Base-by-base conservation (phyloP, 2,329 filamentous ascomycete species). In the Sordariomycetes sp. region DNA sequence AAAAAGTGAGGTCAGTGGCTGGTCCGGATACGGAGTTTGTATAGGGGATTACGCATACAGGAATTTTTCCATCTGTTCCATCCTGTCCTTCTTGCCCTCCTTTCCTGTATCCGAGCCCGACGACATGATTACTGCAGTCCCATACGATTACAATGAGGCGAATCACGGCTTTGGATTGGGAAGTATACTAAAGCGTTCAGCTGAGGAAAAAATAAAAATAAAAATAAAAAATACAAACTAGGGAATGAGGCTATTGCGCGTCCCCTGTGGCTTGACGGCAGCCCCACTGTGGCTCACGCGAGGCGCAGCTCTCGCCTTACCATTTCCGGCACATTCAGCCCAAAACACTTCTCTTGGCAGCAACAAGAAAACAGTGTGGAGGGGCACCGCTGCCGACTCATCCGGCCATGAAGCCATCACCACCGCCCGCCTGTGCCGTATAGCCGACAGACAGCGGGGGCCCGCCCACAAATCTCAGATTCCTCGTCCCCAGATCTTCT, bases 41-140 rank as follows among this genome's bases (percentile, higher is more conserved):
- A n/a, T 17, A 2, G 48, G 62, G 61, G 62, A 53, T 59, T 62
- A 59, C 66, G 59, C 66, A 59, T 67, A 70, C 68, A 70, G 58
- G 56, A 69, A 70, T 22, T 65, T 63, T 54, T 60, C 64, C 50
- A 69, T 61, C 62, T 65, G 62, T 54, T 60, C 64, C 50, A 69
- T 61, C 62, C 64, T 68, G 55, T 68, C 67, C 59, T 67, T 63
- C 61, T 66, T 66, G 7, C 64, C 61, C 61, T 53, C 58, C 42
- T 64, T 62, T 32, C 63, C 60, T 36, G 56, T 50, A 10, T 24
- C 55, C 17, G 20, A 20, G 34, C 52, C 35, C 7, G 32, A n/a
- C 54, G 24, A 17, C 36, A 32, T 39, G 45, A 25, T 20, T 15
- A 53, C 22, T n/a, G n/a, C 39, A 45, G 7, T 15, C 39, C 10